Base-by-base conservation (phyloP, 106 monocot genomes). In the Dendrobium huoshanense region DNA sequence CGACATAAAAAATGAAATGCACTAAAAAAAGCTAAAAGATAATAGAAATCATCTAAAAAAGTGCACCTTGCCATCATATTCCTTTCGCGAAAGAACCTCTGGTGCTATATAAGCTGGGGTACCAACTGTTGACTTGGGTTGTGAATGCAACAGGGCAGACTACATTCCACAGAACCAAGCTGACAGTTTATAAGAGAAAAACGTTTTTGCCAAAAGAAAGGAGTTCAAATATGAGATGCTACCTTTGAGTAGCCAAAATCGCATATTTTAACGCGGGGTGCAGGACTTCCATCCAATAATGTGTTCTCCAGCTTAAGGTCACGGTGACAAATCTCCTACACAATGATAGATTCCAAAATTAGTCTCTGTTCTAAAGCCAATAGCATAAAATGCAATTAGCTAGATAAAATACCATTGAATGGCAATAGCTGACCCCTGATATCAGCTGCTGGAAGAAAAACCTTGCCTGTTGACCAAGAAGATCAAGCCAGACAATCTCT, bases 191-290 rank as follows among this genome's bases (percentile, higher is more conserved):
- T 51, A 70, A 75, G 3, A 80, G 37, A 55, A 73, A 16, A 25
- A 76, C 11, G 4, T 74, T 70, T 13, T 70, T 13, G 25, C 33
- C 72, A 75, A 25, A 27, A 81, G 27, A 20, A 80, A 75, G n/a
- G 77, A 61, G 20, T 61, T 5, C 10, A 19, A 18, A 55, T 27
- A 55, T 17, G 48, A 59, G 22, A 37, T 47, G 81, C 25, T 75
- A 93, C 96, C 88, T 96, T 96, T 18, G 96, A 96, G 80, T 96
- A 96, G 25, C 96, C 96, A 81, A 96, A 96, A 48, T 96, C 96
- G 74, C 93, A 96, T 78, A 94, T 96, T 75, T 96, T 94, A 33
- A 96, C 77, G 0, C 88, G 90, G 4, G 96, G 96, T 17, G 90
- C 82, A 22, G 90, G 79, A 73, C 89, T 96, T 22, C 96, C 96